phyloP scores from a whole-genome alignment of 371 early-diverging fungal species.

The Rhizopus delemar region DNA sequence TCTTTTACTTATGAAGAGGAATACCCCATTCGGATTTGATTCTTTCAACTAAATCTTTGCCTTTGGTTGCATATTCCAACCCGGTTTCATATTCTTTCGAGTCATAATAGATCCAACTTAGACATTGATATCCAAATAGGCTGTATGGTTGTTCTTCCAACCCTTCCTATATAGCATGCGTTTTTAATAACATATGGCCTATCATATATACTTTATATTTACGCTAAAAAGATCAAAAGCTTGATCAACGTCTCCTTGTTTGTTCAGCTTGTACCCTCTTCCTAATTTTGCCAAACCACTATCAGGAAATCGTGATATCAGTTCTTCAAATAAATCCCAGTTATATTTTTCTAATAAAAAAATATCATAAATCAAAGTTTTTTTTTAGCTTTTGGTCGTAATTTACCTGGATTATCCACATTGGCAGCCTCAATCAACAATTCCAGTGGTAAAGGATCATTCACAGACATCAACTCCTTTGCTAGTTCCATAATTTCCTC shows the following conservation, averaged over 20 bases:
- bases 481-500: constrained; percentile 41
- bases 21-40: constrained; percentile 36
- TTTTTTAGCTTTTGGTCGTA: neutral
- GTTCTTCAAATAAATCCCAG: constrained; percentile 35
- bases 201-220: neutral
- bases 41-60: constrained; percentile 46
- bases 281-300: constrained; percentile 55
- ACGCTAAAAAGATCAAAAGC: constrained; percentile 50
- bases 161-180: constrained; percentile 38
- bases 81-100: constrained; percentile 60
- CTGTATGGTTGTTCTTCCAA: constrained; percentile 47
- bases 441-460: constrained; percentile 52
- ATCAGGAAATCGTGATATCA: constrained; percentile 51
- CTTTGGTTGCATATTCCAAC: constrained; percentile 61
- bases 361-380: neutral
- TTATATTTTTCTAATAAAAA: constrained; percentile 48
- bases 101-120: constrained; percentile 58
- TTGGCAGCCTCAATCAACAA: constrained; percentile 53
- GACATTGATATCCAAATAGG: constrained; percentile 54
- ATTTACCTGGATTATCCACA: constrained; percentile 40
- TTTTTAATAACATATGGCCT: neutral
- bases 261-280: constrained; percentile 47
- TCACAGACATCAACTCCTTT: constrained; percentile 28
- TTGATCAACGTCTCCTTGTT: constrained; percentile 43
- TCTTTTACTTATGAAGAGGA: constrained; percentile 40